Conservation (phyloP, 2,329 filamentous ascomycete genomes). For the Dryadomyces quercus-mongolicae region DNA sequence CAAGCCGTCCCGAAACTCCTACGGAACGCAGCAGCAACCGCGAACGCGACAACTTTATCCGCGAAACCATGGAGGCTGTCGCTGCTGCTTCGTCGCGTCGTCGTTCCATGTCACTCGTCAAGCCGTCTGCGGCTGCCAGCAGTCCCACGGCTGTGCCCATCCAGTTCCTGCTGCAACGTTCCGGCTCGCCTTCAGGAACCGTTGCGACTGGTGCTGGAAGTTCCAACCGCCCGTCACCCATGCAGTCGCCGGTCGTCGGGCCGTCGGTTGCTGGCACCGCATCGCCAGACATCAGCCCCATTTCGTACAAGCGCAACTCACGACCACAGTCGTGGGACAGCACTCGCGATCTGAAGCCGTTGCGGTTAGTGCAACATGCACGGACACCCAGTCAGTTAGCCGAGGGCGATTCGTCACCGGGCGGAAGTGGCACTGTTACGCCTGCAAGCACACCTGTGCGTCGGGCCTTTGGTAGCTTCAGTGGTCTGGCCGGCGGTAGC, state of each 20-base stretch:
- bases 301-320: slow-evolving; percentile 21
- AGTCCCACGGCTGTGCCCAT: slow-evolving; percentile 48
- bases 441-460: slow-evolving; percentile 2
- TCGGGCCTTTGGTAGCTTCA: slow-evolving; percentile 3
- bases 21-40: slow-evolving; percentile 28
- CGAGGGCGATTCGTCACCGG: neutral
- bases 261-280: neutral
- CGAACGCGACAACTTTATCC: slow-evolving; percentile 13
- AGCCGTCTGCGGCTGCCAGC: slow-evolving; percentile 19
- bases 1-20: slow-evolving; percentile 46
- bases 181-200: slow-evolving; percentile 29
- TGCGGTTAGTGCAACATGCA: slow-evolving; percentile 66
- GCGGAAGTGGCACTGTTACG: neutral
- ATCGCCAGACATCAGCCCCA: neutral
- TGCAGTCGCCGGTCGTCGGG: slow-evolving; percentile 11
- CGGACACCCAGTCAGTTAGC: slow-evolving; percentile 18
- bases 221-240: slow-evolving; percentile 21
- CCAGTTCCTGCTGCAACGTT: slow-evolving; percentile 37
- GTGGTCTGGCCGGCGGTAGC: neutral
- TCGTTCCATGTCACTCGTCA: slow-evolving; percentile 31
- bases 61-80: slow-evolving; percentile 19
- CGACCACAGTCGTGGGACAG: slow-evolving; percentile 51
- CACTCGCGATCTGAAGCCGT: slow-evolving; percentile 61
- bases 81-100: slow-evolving; percentile 28
- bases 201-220: slow-evolving; percentile 1